These are phyloP conservation scores for Papiliotrema fonsecae DNA, from an alignment of 1,284 basidiomycete genomes.

Conservation along the genomic window DNA sequence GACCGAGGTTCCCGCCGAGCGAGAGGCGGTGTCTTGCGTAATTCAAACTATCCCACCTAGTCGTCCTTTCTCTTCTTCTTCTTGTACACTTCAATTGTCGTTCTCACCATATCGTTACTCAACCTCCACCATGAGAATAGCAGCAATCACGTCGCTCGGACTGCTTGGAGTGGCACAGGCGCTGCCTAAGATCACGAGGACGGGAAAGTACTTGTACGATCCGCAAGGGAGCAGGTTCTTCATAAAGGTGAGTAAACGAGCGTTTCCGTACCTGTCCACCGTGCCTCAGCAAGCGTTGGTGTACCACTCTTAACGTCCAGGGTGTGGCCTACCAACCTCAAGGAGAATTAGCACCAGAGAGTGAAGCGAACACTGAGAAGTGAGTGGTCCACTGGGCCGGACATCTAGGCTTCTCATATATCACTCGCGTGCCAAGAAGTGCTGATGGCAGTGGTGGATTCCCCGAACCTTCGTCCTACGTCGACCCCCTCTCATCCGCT, in stretches of 20 bases:
- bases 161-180: no score
- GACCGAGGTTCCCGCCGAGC: no score
- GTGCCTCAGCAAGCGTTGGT: constrained; percentile 4
- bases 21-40: no score
- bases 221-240: constrained; percentile 72
- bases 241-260: constrained; percentile 57
- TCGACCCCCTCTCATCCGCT: constrained; percentile 67
- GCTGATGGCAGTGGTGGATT: constrained; percentile 52
- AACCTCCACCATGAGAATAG: no score
- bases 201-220: constrained; percentile 67
- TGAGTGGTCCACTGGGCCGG: constrained; percentile 24
- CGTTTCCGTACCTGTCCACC: background rate
- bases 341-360: constrained; percentile 54
- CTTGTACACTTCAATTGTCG: no score
- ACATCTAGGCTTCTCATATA: no score
- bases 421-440: background rate
- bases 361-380: constrained; percentile 54
- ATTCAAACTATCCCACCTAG: no score
- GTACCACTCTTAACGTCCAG: constrained; percentile 19
- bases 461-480: constrained; percentile 58
- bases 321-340: constrained; percentile 86
- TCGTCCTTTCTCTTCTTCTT: no score
- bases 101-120: no score
- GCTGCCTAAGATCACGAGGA: constrained; percentile 39
- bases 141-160: no score